Evolutionary conservation across 805 yeast species (phyloP).

Genomic region (Cyberlindnera saturnus): DNA sequence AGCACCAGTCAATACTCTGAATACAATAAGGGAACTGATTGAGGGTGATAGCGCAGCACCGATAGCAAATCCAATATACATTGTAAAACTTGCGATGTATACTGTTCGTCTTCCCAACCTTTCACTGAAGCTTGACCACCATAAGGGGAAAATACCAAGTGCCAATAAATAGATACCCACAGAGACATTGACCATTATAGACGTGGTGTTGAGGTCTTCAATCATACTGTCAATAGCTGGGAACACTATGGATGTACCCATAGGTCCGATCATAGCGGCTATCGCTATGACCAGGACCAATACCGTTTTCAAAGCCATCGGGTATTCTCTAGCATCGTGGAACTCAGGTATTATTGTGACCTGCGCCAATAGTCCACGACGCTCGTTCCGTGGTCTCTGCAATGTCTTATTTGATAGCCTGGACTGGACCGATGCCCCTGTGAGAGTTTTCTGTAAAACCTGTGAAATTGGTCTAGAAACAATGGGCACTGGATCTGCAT

Average conservation of each 20-base stretch:
- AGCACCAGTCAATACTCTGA: constrained; percentile 72
- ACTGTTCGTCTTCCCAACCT: constrained; percentile 68
- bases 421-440: neutral
- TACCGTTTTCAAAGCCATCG: constrained; percentile 40
- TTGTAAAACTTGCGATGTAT: constrained; percentile 58
- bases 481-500: neutral
- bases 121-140: constrained; percentile 87
- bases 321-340: constrained; percentile 63
- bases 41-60: constrained; percentile 65
- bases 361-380: constrained; percentile 51
- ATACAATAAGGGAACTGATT: constrained; percentile 56
- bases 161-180: constrained; percentile 74
- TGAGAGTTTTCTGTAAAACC: neutral
- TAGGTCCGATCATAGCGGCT: constrained; percentile 78
- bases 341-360: constrained; percentile 60
- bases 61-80: constrained; percentile 60
- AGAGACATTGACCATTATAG: constrained; percentile 62
- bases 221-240: constrained; percentile 69
- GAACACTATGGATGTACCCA: constrained; percentile 80
- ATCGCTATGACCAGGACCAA: constrained; percentile 62
- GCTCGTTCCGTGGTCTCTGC: constrained; percentile 10
- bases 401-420: constrained; percentile 5
- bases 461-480: neutral
- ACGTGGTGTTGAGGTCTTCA: constrained; percentile 46
- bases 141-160: constrained; percentile 74